phyloP scores from a whole-genome alignment of 2,329 filamentous ascomycete species.

The Calonectria hongkongensis region DNA sequence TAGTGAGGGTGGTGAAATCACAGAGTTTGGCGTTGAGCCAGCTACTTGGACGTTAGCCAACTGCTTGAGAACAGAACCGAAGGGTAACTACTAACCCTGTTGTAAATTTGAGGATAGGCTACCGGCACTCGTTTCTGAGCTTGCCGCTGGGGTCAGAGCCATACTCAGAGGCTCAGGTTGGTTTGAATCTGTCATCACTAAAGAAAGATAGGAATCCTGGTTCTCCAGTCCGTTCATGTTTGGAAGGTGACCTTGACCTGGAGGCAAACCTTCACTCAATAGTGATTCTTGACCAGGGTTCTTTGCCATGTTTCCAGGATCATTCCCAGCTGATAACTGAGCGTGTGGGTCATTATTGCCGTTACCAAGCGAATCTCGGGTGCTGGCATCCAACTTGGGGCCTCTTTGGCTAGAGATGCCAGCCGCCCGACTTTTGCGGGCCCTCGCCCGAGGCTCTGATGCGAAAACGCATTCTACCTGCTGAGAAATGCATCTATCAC shows the following conservation, averaged over 20 bases:
- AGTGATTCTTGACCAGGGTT: background rate
- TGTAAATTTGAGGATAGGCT: background rate
- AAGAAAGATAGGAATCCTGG: background rate
- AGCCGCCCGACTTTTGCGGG: background rate
- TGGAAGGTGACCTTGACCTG: background rate
- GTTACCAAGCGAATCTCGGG: background rate
- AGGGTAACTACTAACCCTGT: background rate
- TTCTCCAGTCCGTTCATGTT: background rate
- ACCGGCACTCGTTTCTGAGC: background rate
- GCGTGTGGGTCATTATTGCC: background rate
- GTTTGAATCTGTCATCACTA: background rate
- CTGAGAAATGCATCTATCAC: conserved; percentile 37
- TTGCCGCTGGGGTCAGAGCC: background rate
- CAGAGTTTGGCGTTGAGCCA: background rate
- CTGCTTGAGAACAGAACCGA: background rate
- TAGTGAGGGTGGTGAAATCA: background rate
- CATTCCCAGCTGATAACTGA: background rate
- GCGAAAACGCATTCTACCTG: conserved; percentile 33
- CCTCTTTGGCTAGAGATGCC: background rate
- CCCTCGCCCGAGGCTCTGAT: background rate
- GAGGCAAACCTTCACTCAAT: background rate
- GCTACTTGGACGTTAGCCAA: background rate
- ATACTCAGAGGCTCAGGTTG: background rate
- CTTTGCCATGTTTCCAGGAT: no score
- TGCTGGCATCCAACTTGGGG: background rate